A percentile compares a stretch with the other conserved stretches of the same genome.
Conservation (phyloP, 169 alveolate genomes). For the Cyclospora cayetanensis region DNA sequence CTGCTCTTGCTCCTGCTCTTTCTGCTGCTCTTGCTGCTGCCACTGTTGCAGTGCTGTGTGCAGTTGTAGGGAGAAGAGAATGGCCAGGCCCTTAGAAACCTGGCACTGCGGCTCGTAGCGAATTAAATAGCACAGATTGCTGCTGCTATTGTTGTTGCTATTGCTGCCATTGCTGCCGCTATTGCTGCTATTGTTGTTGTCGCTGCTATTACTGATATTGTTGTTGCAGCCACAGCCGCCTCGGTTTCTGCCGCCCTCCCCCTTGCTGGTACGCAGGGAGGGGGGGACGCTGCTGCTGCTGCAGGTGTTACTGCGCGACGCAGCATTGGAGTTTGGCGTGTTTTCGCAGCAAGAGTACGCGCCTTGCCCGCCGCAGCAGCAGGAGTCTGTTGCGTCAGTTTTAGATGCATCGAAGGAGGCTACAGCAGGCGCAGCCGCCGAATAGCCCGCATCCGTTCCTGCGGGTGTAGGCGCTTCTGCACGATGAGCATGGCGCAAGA, state of each 20-base stretch:
- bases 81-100: slow-evolving; percentile 12
- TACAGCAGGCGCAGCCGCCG: not conserved
- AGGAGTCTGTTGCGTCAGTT: not conserved
- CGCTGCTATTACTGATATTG: not conserved
- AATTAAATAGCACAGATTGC: not conserved
- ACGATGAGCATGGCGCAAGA: not conserved
- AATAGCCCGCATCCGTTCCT: not conserved
- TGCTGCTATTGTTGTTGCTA: not conserved
- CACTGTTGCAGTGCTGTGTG: not conserved
- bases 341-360: not conserved
- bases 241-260: not conserved
- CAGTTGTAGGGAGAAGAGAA: not conserved
- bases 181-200: not conserved
- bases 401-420: not conserved
- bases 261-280: not conserved
- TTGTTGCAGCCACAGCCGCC: not conserved
- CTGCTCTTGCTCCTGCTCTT: not conserved
- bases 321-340: too few species aligned
- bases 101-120: slow-evolving; percentile 13
- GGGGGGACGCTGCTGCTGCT: not conserved
- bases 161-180: not conserved
- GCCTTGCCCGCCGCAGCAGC: not conserved
- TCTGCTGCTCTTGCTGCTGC: not conserved
- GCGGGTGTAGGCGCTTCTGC: not conserved
- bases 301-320: not conserved